These are phyloP conservation scores for Pichia sp. DNA, from an alignment of 1,139 yeast species.

Conservation along the genomic window DNA sequence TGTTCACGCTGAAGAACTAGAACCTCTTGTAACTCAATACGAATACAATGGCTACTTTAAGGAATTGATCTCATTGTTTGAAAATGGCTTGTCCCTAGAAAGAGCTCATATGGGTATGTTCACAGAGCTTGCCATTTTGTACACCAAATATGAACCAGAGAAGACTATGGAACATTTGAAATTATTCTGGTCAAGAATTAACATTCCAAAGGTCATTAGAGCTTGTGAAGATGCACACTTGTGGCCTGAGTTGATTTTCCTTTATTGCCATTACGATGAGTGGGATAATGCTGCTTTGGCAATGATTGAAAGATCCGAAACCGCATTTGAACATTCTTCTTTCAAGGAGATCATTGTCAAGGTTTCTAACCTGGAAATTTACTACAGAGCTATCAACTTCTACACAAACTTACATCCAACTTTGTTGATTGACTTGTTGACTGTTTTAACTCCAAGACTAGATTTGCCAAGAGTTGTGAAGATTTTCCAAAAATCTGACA, in stretches of 20 bases:
- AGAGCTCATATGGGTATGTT: slow-evolving; percentile 99
- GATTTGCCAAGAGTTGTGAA: slow-evolving; percentile 94
- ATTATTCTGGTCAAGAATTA: slow-evolving; percentile 95
- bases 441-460: slow-evolving; percentile 84
- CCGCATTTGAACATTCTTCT: slow-evolving; percentile 88
- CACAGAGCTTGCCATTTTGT: slow-evolving; percentile 88
- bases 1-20: slow-evolving; percentile 95
- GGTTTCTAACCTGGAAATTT: slow-evolving; percentile 93
- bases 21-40: slow-evolving; percentile 81
- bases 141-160: slow-evolving; percentile 86
- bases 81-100: slow-evolving; percentile 93
- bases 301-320: slow-evolving; percentile 94
- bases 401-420: slow-evolving; percentile 92
- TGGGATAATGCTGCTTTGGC: slow-evolving; percentile 98
- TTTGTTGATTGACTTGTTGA: slow-evolving; percentile 76
- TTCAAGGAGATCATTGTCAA: slow-evolving; percentile 93
- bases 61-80: slow-evolving; percentile 86
- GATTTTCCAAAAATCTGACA: slow-evolving; percentile 91
- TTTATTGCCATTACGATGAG: slow-evolving; percentile 97
- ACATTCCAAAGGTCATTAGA: slow-evolving; percentile 93
- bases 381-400: slow-evolving; percentile 94
- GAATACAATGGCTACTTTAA: slow-evolving; percentile 89
- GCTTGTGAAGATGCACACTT: slow-evolving; percentile 93
- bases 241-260: slow-evolving; percentile 94
- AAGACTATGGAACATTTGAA: slow-evolving; percentile 95